Conservation (phyloP, 2,329 filamentous ascomycete genomes). For the Fusarium circinatum region DNA sequence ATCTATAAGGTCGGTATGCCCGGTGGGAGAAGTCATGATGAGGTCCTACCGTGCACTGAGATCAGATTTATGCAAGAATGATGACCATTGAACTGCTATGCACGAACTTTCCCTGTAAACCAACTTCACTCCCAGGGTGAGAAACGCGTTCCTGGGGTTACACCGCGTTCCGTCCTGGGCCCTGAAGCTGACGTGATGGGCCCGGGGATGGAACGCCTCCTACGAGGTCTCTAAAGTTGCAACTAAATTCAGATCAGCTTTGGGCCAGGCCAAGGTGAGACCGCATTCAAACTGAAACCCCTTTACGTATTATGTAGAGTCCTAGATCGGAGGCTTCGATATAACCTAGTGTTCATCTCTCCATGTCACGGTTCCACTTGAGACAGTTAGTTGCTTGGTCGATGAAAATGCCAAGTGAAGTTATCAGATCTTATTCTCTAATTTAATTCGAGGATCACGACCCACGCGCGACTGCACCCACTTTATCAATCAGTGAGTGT, state of each 20-base stretch:
- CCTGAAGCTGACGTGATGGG: constrained; percentile 23
- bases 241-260: not conserved
- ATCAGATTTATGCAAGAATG: constrained; percentile 18
- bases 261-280: not conserved
- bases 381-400: constrained; percentile 34
- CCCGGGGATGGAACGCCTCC: not conserved
- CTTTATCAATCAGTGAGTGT: constrained; percentile 31
- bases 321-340: not conserved
- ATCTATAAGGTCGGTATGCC: not conserved
- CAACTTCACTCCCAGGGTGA: not conserved
- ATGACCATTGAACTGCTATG: not conserved
- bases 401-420: constrained; percentile 39
- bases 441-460: constrained; percentile 15
- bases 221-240: not conserved
- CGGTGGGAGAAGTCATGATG: constrained; percentile 39
- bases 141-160: constrained; percentile 18
- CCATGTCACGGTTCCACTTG: not conserved
- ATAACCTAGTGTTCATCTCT: not conserved
- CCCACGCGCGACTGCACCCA: constrained; percentile 11
- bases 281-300: not conserved
- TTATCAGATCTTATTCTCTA: constrained; percentile 42
- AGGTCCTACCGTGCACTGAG: not conserved
- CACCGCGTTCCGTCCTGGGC: constrained; percentile 17
- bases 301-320: not conserved
- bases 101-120: constrained; percentile 1